phyloP scores from a whole-genome alignment of 345 rosid species.

The Eucalyptus polyanthemos region DNA sequence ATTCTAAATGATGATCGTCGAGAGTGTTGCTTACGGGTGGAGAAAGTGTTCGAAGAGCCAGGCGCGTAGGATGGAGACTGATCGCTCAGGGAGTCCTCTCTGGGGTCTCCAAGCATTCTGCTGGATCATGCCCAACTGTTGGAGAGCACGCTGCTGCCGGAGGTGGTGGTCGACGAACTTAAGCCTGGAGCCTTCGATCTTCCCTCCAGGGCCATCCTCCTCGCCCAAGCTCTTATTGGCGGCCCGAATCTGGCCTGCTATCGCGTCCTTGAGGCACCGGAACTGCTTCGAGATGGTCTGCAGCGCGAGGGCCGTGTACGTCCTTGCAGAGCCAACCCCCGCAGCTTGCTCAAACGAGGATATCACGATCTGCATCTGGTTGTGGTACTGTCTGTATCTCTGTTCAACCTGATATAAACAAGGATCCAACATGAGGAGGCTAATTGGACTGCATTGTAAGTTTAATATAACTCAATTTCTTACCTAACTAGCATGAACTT shows the following conservation, averaged over 20 bases:
- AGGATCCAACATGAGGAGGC: neutral
- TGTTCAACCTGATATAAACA: constrained; percentile 64
- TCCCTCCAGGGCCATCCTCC: constrained; percentile 59
- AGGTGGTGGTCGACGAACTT: constrained; percentile 89
- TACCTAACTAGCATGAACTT: neutral
- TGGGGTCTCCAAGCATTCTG: constrained; percentile 99
- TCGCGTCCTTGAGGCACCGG: constrained; percentile 85
- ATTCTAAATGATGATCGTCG: neutral
- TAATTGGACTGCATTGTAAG: neutral
- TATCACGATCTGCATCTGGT: constrained; percentile 88
- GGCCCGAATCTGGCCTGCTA: constrained; percentile 70
- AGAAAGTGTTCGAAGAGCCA: constrained; percentile 99
- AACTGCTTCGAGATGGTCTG: constrained; percentile 95
- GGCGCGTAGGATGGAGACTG: constrained; percentile 93
- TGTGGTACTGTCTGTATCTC: constrained; percentile 91
- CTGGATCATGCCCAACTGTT: constrained; percentile 94
- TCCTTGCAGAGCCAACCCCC: constrained; percentile 78
- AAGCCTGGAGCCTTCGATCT: constrained; percentile 80
- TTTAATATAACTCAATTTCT: neutral
- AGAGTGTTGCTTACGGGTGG: constrained; percentile 58
- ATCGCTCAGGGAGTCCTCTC: constrained; percentile 88
- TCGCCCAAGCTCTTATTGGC: constrained; percentile 88
- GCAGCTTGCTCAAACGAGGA: constrained; percentile 85
- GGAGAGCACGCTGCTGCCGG: constrained; percentile 93
- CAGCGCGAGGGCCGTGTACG: constrained; percentile 82